phyloP scores from a whole-genome alignment of 2,329 filamentous ascomycete species.

The Stagonosporopsis vannaccii region DNA sequence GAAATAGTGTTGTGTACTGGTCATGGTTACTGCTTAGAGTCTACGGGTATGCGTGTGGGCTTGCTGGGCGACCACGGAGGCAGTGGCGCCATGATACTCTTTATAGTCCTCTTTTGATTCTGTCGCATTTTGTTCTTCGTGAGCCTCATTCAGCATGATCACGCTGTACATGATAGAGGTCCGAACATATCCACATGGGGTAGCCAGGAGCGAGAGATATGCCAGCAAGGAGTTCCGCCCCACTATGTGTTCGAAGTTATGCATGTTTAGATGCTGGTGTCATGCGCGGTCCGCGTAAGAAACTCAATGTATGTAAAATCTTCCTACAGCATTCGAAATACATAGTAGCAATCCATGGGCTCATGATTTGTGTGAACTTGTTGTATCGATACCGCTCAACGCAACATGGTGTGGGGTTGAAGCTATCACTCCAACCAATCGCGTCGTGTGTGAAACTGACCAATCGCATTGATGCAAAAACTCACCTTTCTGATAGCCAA shows the following conservation, averaged over 20 bases:
- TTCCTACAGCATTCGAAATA: neutral
- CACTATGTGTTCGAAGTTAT: neutral
- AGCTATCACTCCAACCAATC: conserved; percentile 1
- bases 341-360: neutral
- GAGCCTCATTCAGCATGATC: neutral
- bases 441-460: neutral
- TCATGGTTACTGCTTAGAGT: neutral
- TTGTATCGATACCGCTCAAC: neutral
- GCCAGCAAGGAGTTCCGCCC: neutral
- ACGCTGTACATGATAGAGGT: neutral
- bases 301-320: no score
- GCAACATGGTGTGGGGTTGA: neutral
- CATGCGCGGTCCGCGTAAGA: no score
- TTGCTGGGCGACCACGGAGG: neutral
- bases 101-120: neutral
- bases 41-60: no score
- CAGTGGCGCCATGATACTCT: neutral
- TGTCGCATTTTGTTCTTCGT: neutral
- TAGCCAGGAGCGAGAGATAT: conserved; percentile 7
- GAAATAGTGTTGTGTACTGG: neutral
- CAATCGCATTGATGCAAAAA: conserved; percentile 4
- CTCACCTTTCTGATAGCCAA: neutral
- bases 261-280: neutral
- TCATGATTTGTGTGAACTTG: neutral
- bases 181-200: neutral